Percentiles rank a stretch among this genome's conserved stretches.
Evolutionary conservation across 2,329 filamentous ascomycete species (phyloP).

Genomic region (Arthroderma uncinatum): DNA sequence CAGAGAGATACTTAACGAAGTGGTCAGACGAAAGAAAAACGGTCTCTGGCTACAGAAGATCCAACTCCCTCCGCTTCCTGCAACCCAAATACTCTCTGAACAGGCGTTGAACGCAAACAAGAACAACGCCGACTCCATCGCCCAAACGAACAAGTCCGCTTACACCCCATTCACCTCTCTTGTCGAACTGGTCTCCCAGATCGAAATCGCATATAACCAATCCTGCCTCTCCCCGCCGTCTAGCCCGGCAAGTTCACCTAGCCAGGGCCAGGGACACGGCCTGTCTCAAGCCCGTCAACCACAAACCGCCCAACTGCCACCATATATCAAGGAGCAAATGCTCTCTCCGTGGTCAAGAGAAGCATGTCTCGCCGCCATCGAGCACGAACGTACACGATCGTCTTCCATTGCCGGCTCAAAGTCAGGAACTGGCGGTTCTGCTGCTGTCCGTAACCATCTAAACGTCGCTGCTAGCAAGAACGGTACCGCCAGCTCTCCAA

Average conservation of each 20-base stretch:
- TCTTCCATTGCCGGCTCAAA: slow-evolving; percentile 67
- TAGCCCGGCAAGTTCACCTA: slow-evolving; percentile 60
- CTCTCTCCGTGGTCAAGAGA: slow-evolving; percentile 71
- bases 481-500: slow-evolving; percentile 23
- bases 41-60: slow-evolving; percentile 70
- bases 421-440: slow-evolving; percentile 41
- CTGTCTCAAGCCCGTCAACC: slow-evolving; percentile 27
- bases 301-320: slow-evolving; percentile 44
- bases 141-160: slow-evolving; percentile 20
- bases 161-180: slow-evolving; percentile 66
- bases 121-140: slow-evolving; percentile 23
- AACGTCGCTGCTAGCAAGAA: slow-evolving; percentile 21
- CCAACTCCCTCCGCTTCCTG: slow-evolving; percentile 53
- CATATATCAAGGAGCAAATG: slow-evolving; percentile 61
- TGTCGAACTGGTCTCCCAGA: slow-evolving; percentile 58
- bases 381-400: slow-evolving; percentile 56
- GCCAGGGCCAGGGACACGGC: slow-evolving; percentile 52
- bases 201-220: slow-evolving; percentile 57
- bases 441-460: slow-evolving; percentile 18
- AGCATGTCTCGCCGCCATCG: slow-evolving; percentile 54
- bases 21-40: slow-evolving; percentile 60
- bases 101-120: neutral
- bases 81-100: slow-evolving; percentile 42
- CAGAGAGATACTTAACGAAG: slow-evolving; percentile 61
- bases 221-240: slow-evolving; percentile 48